Percentiles rank a stretch among this genome's conserved stretches.
phyloP scores from a whole-genome alignment of 2,329 filamentous ascomycete genomes.

The Fusarium vanettenii region DNA sequence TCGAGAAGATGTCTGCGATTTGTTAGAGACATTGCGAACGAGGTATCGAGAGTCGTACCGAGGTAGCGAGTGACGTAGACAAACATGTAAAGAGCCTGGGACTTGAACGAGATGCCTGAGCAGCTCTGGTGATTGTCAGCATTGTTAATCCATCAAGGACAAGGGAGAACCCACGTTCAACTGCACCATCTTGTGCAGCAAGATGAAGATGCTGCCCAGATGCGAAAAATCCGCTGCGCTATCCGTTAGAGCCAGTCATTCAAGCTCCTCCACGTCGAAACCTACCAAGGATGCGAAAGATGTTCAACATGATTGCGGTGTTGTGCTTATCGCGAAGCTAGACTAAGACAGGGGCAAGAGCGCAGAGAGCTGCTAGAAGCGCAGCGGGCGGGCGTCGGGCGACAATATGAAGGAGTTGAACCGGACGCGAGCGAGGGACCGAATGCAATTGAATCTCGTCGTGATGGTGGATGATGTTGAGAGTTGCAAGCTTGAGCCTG shows the following conservation, averaged over 20 bases:
- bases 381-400: slow-evolving; percentile 31
- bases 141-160: slow-evolving; percentile 16
- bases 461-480: slow-evolving; percentile 20
- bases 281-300: slow-evolving; percentile 69
- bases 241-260: slow-evolving; percentile 31
- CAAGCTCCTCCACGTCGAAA: slow-evolving; percentile 15
- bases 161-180: slow-evolving; percentile 75
- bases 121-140: slow-evolving; percentile 76
- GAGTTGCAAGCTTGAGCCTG: slow-evolving; percentile 15
- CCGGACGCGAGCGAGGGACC: slow-evolving; percentile 4
- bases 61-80: slow-evolving; percentile 96
- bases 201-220: slow-evolving; percentile 90
- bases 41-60: slow-evolving; percentile 60
- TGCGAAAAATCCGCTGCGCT: slow-evolving; percentile 90
- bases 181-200: slow-evolving; percentile 96
- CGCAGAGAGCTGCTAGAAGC: slow-evolving; percentile 28
- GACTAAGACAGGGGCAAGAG: slow-evolving; percentile 8
- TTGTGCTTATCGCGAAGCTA: slow-evolving; percentile 25
- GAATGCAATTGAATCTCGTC: slow-evolving; percentile 31
- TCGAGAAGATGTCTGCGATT: slow-evolving; percentile 82
- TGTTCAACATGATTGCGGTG: slow-evolving; percentile 62
- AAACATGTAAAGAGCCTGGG: slow-evolving; percentile 91
- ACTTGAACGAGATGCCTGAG: slow-evolving; percentile 98
- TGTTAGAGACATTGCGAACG: slow-evolving; percentile 5
- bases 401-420: slow-evolving; percentile 26